Percentiles rank a stretch among this genome's conserved stretches.
Evolutionary conservation across 305 asterid genomes (phyloP).

Genomic region (Fraxinus paxiana): DNA sequence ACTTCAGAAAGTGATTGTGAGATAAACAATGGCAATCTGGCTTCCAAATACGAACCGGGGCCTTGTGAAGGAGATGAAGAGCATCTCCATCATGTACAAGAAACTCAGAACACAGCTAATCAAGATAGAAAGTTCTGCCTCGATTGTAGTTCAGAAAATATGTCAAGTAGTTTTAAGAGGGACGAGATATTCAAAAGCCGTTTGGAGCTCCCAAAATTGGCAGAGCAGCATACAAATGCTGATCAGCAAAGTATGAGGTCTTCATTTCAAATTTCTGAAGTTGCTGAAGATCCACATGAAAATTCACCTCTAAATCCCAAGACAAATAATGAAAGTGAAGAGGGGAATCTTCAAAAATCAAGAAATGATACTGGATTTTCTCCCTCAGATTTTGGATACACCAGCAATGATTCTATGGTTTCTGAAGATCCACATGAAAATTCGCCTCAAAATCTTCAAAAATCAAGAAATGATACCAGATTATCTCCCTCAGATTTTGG

Average conservation of each 20-base stretch:
- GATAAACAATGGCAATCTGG: not conserved
- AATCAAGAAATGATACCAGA: not conserved
- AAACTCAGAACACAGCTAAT: slow-evolving; percentile 28
- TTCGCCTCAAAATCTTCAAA: slow-evolving; percentile 24
- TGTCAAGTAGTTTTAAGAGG: slow-evolving; percentile 31
- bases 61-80: slow-evolving; percentile 30
- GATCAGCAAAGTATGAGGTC: slow-evolving; percentile 33
- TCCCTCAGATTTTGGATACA: not conserved
- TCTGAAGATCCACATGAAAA: slow-evolving; percentile 29
- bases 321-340: slow-evolving; percentile 30
- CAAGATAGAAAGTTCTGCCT: slow-evolving; percentile 17
- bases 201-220: slow-evolving; percentile 52
- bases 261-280: slow-evolving; percentile 3
- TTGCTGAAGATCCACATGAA: slow-evolving; percentile 30
- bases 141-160: slow-evolving; percentile 26
- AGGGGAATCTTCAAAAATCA: not conserved
- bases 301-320: slow-evolving; percentile 28
- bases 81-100: slow-evolving; percentile 21
- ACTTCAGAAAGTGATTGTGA: not conserved
- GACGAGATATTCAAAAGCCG: slow-evolving; percentile 57
- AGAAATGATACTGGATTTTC: not conserved
- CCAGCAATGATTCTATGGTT: not conserved
- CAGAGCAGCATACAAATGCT: slow-evolving; percentile 28
- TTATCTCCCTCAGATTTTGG: not conserved
- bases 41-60: not conserved